Conservation (phyloP, 345 rosid genomes). For the Melastoma malabathricum region DNA sequence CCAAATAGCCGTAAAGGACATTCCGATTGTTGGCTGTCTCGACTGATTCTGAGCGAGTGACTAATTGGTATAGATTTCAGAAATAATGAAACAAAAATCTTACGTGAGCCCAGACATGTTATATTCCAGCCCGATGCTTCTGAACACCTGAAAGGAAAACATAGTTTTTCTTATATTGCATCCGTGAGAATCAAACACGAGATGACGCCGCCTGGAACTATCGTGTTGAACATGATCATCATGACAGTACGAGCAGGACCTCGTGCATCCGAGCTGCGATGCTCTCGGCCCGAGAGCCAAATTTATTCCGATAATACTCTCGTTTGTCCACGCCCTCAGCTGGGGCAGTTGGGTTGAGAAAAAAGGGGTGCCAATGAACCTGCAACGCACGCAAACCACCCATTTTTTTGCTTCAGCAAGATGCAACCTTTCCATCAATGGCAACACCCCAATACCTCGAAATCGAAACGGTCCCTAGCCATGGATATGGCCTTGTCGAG, state of each 20-base stretch:
- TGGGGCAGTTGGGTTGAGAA: conserved; percentile 74
- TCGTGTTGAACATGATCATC: too few species aligned
- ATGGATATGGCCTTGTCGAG: conserved; percentile 67
- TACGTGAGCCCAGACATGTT: conserved; percentile 79
- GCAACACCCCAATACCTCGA: conserved; percentile 31
- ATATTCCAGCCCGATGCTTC: conserved; percentile 60
- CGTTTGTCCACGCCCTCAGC: conserved; percentile 74
- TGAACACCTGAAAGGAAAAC: conserved; percentile 30
- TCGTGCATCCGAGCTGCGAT: conserved; percentile 43
- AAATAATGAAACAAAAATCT: conserved; percentile 8
- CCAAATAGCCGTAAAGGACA: too few species aligned
- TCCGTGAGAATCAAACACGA: not conserved
- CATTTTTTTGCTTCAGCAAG: too few species aligned
- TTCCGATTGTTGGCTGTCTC: not conserved
- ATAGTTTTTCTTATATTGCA: not conserved
- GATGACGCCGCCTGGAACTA: too few species aligned
- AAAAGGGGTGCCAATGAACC: conserved; percentile 82
- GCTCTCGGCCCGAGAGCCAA: conserved; percentile 42
- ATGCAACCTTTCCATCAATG: too few species aligned
- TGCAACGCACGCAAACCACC: conserved; percentile 10
- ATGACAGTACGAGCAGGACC: conserved; percentile 26
- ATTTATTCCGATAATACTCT: conserved; percentile 46
- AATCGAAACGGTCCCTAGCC: conserved; percentile 47
- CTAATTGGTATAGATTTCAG: too few species aligned
- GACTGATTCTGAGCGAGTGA: too few species aligned